phyloP scores from a whole-genome alignment of 345 rosid species.

The Citrus glauca region DNA sequence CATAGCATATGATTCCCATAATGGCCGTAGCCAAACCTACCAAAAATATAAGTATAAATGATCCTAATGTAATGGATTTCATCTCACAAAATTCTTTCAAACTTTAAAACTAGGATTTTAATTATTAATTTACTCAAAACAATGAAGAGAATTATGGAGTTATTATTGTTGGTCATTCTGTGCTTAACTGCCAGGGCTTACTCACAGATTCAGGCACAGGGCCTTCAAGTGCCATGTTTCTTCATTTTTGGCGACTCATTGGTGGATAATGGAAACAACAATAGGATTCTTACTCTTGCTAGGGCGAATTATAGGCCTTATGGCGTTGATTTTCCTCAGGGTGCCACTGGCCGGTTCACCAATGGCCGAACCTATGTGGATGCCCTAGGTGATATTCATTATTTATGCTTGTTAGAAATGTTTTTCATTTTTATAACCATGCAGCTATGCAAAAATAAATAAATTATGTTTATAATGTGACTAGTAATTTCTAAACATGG shows the following conservation, averaged over 20 bases:
- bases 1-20: constrained; percentile 20
- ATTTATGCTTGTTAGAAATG: neutral
- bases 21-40: constrained; percentile 11
- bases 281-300: constrained; percentile 61
- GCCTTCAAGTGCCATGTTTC: constrained; percentile 69
- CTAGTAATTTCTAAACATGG: neutral
- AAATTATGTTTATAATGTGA: neutral
- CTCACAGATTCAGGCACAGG: constrained; percentile 37
- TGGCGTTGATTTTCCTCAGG: constrained; percentile 79
- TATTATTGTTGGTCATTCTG: constrained; percentile 13
- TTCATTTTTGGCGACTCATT: constrained; percentile 88
- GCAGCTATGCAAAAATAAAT: neutral
- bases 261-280: constrained; percentile 92
- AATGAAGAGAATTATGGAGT: constrained; percentile 1
- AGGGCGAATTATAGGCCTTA: constrained; percentile 87
- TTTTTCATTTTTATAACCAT: neutral
- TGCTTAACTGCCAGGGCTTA: constrained; percentile 16
- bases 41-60: constrained; percentile 10
- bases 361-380: constrained; percentile 86
- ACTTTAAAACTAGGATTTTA: neutral
- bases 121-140: neutral
- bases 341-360: constrained; percentile 78
- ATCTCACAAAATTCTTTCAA: neutral
- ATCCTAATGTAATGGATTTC: neutral
- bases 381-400: constrained; percentile 46